phyloP scores from a whole-genome alignment of 352 stramenopile genomes.

The Peronospora tabacina region DNA sequence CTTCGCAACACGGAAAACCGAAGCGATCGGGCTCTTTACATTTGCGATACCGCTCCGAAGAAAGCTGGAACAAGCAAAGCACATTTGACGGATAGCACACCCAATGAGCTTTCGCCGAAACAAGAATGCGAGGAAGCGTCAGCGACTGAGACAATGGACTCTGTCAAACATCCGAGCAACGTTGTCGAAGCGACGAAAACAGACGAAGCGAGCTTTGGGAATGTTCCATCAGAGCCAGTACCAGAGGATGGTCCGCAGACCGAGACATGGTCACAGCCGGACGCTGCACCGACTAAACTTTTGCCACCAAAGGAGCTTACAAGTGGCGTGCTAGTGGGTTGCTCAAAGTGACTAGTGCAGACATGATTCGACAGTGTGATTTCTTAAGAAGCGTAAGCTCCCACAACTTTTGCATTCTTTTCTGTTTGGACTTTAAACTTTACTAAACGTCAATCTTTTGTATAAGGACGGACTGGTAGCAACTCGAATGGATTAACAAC shows the following conservation, averaged over 20 bases:
- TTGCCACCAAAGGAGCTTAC: background rate
- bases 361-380: no score
- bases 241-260: background rate
- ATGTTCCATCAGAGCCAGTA: background rate
- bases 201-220: background rate
- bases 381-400: no score
- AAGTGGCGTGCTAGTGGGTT: background rate
- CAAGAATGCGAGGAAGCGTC: constrained; percentile 4
- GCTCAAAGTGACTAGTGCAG: background rate
- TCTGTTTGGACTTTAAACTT: no score
- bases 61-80: constrained; percentile 9
- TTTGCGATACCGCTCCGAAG: constrained; percentile 11
- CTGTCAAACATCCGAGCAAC: background rate
- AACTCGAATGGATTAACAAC: no score
- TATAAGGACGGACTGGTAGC: no score
- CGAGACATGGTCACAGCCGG: background rate
- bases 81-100: background rate
- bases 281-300: background rate
- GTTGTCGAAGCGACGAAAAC: background rate
- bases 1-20: constrained; percentile 8
- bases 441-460: no score
- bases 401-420: no score
- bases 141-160: background rate
- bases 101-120: constrained; percentile 4
- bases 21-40: constrained; percentile 15